These are phyloP conservation scores for Saturnispora dispora DNA, from an alignment of 805 yeast genomes.

Conservation along the genomic window DNA sequence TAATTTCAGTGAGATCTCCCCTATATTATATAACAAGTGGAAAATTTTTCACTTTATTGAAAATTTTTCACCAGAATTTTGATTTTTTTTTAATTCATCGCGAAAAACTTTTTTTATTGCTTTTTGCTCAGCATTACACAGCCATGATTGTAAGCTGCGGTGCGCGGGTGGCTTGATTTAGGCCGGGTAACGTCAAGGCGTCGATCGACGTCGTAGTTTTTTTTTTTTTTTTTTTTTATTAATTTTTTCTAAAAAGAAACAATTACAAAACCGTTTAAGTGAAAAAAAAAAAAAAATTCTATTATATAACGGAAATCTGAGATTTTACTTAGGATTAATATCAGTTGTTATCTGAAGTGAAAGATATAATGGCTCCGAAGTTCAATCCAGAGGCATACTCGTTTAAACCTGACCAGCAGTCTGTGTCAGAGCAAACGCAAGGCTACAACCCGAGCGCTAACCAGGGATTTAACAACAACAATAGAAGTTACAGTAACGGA, in stretches of 20 bases:
- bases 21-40: background rate
- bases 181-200: background rate
- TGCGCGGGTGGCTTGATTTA: background rate
- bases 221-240: too few species aligned
- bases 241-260: too few species aligned
- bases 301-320: background rate
- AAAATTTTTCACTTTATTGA: background rate
- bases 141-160: background rate
- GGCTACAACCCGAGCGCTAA: slow-evolving; percentile 6
- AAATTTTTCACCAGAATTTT: too few species aligned
- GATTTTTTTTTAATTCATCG: background rate
- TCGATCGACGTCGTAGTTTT: slow-evolving; percentile 2
- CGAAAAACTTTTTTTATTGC: background rate
- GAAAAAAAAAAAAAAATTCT: background rate
- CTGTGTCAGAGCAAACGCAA: slow-evolving; percentile 7
- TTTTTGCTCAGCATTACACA: background rate
- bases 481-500: background rate
- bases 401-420: slow-evolving; percentile 24
- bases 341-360: background rate
- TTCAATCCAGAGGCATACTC: slow-evolving; percentile 30
- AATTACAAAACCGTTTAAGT: background rate
- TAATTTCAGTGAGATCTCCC: background rate
- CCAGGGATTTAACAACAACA: background rate
- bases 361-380: slow-evolving; percentile 31
- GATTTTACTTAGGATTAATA: background rate